These are phyloP conservation scores for Amanita exitialis DNA, from an alignment of 768 basidiomycete species.

Conservation along the genomic window DNA sequence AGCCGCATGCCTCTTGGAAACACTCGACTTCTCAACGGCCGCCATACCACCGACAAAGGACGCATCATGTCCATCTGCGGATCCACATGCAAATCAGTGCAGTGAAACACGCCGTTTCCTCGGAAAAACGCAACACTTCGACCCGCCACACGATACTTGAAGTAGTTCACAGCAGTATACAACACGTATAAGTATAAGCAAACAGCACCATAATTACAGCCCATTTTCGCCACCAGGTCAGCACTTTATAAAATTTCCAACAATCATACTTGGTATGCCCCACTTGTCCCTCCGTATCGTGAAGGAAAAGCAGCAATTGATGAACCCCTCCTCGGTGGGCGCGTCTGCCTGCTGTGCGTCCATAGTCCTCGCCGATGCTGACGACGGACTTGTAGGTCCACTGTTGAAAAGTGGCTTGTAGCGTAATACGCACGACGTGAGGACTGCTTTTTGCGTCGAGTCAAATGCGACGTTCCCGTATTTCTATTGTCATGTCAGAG, in stretches of 20 bases:
- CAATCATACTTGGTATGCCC: constrained; percentile 86
- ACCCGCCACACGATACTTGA: not conserved
- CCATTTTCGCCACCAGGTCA: constrained; percentile 13
- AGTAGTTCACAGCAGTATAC: not conserved
- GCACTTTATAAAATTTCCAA: constrained; percentile 80
- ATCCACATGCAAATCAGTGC: too few species aligned
- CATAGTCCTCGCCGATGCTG: constrained; percentile 17
- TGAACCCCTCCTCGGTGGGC: constrained; percentile 59
- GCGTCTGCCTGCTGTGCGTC: constrained; percentile 15
- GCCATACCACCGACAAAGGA: too few species aligned
- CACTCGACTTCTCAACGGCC: too few species aligned
- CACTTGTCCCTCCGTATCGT: constrained; percentile 78
- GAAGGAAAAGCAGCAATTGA: constrained; percentile 89
- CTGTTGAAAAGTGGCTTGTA: constrained; percentile 59
- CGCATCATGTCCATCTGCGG: too few species aligned
- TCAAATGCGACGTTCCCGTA: constrained; percentile 92
- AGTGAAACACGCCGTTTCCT: too few species aligned
- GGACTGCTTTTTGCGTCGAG: constrained; percentile 84
- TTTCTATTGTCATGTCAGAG: constrained; percentile 44
- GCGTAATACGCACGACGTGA: constrained; percentile 83
- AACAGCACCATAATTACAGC: not conserved
- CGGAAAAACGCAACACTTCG: too few species aligned
- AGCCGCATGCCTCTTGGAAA: too few species aligned
- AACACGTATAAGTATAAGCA: not conserved
- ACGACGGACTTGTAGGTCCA: constrained; percentile 19